Evolutionary conservation across 1,284 basidiomycete genomes (phyloP).

Genomic region (Stygiomarasmius scandens): DNA sequence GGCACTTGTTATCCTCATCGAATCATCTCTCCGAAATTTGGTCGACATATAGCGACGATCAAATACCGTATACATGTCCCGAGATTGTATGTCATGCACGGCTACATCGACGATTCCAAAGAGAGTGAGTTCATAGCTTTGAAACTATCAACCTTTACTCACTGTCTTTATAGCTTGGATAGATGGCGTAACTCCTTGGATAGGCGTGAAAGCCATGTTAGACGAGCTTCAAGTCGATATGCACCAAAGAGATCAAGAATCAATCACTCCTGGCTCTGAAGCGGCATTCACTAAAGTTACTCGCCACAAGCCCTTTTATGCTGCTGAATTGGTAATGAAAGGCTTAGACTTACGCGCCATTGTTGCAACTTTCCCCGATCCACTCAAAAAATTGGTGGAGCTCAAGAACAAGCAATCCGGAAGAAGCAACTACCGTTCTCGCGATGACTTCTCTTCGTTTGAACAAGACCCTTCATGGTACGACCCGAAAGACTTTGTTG

Average conservation of each 20-base stretch:
- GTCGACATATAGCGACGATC: constrained; percentile 86
- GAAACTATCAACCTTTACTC: constrained; percentile 7
- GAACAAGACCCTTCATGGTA: constrained; percentile 64
- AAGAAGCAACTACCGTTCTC: constrained; percentile 51
- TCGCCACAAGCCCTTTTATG: constrained; percentile 88
- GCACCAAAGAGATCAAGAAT: constrained; percentile 91
- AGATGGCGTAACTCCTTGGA: constrained; percentile 76
- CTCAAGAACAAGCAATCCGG: constrained; percentile 38
- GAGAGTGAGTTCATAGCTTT: constrained; percentile 43
- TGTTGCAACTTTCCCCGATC: constrained; percentile 77
- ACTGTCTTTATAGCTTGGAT: constrained; percentile 61
- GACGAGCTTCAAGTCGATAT: constrained; percentile 87
- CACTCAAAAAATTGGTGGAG: constrained; percentile 62
- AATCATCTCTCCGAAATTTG: constrained; percentile 85
- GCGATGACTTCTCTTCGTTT: constrained; percentile 43
- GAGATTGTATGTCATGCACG: constrained; percentile 85
- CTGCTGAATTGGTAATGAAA: constrained; percentile 85
- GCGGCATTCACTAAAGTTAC: constrained; percentile 56
- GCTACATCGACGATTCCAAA: constrained; percentile 80
- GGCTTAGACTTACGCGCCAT: constrained; percentile 81
- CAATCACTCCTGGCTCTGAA: constrained; percentile 50
- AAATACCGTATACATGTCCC: constrained; percentile 88
- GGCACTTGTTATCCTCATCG: constrained; percentile 81
- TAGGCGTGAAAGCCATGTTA: constrained; percentile 86
- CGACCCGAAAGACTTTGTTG: constrained; percentile 84